Conservation (phyloP, 495 filamentous ascomycete genomes). For the Lasiosphaeria miniovina region DNA sequence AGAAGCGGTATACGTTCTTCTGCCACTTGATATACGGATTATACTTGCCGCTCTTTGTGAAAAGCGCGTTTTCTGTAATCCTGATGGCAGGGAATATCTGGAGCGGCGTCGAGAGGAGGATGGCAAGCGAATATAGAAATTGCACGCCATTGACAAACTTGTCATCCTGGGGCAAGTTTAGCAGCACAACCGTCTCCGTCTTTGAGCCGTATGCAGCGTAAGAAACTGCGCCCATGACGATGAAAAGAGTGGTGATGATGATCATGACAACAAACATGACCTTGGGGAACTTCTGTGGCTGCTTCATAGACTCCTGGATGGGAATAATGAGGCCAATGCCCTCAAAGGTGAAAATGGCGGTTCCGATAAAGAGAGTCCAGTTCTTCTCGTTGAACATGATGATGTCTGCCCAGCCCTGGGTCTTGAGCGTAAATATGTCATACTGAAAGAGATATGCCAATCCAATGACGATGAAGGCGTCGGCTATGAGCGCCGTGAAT, state of each 20-base stretch:
- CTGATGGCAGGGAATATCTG: constrained; percentile 97
- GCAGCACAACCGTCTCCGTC: constrained; percentile 91
- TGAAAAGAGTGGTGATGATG: constrained; percentile 86
- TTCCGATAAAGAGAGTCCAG: constrained; percentile 97
- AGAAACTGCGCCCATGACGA: constrained; percentile 84
- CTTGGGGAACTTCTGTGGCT: constrained; percentile 80
- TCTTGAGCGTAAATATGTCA: constrained; percentile 77
- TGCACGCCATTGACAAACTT: constrained; percentile 95
- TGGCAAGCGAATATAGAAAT: constrained; percentile 91
- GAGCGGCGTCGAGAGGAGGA: constrained; percentile 86
- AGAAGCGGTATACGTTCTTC: constrained; percentile 95
- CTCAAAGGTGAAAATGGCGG: constrained; percentile 98
- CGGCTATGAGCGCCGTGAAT: constrained; percentile 85
- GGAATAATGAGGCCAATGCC: constrained; percentile 98
- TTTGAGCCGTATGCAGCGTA: constrained; percentile 94
- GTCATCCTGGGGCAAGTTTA: constrained; percentile 94
- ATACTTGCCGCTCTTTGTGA: constrained; percentile 84
- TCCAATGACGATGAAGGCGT: constrained; percentile 89
- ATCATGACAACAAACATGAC: constrained; percentile 90
- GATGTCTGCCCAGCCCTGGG: constrained; percentile 80
- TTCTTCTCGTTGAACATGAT: constrained; percentile 77
- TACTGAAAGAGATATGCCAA: constrained; percentile 95
- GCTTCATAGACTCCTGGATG: constrained; percentile 94
- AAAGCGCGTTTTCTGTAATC: constrained; percentile 62
- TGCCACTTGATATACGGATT: constrained; percentile 97